Conservation (phyloP, 768 basidiomycete species). For the Podaxis mareebaensis region DNA sequence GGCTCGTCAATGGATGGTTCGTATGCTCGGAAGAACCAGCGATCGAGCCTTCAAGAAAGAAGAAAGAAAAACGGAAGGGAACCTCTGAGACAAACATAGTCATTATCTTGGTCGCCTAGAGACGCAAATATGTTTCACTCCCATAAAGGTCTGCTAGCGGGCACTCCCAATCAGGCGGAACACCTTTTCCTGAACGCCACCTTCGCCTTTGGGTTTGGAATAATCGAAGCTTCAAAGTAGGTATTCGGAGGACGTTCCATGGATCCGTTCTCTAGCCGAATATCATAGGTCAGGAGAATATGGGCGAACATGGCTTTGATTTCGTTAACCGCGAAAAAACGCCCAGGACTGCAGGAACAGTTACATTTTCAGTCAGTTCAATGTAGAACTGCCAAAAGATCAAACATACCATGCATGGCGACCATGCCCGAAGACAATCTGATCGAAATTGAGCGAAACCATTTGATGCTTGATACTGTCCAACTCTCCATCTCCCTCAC, state of each 20-base stretch:
- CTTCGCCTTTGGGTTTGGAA: constrained; percentile 6
- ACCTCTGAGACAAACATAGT: no score
- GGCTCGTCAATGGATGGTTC: no score
- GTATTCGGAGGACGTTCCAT: not conserved
- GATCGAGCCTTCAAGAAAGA: no score
- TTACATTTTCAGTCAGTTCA: not conserved
- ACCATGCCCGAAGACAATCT: constrained; percentile 33
- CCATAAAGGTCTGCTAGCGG: no score
- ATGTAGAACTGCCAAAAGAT: not conserved
- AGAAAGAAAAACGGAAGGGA: no score
- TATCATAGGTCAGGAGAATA: constrained; percentile 38
- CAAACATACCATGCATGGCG: constrained; percentile 27
- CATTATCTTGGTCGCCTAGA: no score
- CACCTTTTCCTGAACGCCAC: constrained; percentile 3
- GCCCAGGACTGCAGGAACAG: constrained; percentile 31
- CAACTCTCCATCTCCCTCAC: constrained; percentile 21
- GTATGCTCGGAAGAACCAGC: no score
- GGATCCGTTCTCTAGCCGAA: constrained; percentile 24
- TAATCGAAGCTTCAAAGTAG: not conserved
- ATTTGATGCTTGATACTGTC: constrained; percentile 28
- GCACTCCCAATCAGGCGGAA: not conserved
- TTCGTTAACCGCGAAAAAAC: constrained; percentile 41
- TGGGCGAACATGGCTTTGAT: constrained; percentile 39
- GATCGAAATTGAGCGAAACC: constrained; percentile 26
- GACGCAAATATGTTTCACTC: no score